Base-by-base conservation (phyloP, 192 early-diverging fungal species). In the Coemansia sp. region DNA sequence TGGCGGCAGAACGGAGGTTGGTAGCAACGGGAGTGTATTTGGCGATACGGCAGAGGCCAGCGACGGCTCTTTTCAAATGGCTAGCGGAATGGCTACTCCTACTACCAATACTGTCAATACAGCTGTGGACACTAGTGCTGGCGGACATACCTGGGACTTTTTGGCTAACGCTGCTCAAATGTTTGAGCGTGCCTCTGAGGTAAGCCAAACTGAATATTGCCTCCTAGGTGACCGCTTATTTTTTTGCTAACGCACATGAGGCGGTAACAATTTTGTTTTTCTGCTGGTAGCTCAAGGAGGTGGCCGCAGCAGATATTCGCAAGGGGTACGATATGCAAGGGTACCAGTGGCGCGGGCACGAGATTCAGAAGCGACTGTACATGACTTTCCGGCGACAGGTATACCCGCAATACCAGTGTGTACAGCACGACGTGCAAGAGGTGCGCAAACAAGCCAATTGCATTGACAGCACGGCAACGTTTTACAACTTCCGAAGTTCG, bases 251-350 rank as follows among this genome's bases (percentile, higher is more conserved):
- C 11, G 10, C 12, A 11, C 12, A 31, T 6, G 51, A 53, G 22
- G 44, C 5, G 44, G 1, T 6, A 45, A 48, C 1, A 20, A 10
- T 11, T 40, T 41, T 39, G 7, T 19, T 61, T 24, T 27, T 32
- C 11, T 24, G 50, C 22, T 4, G 11, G 17, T 75, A 75, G 66
- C 64, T 79, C 12, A 65, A 61, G 7, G 68, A 84, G 39, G 67
- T 79, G 5, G 65, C 58, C 0, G 60, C 51, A 6, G 40, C 62
- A 12, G 77, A 79, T 13, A 40, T 74, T 15, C 65, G 69, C 40
- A 58, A 64, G 19, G 82, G 77, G 6, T 74, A 66, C 31, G 88
- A 89, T 40, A 44, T 85, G 36, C 89, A 90, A 58, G 89, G 89
- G 10, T 87, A 88, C 60, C 56, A 68, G 50, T 88, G 89, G 89